Evolutionary conservation across 1,284 basidiomycete genomes (phyloP).

Genomic region (Malassezia restricta): DNA sequence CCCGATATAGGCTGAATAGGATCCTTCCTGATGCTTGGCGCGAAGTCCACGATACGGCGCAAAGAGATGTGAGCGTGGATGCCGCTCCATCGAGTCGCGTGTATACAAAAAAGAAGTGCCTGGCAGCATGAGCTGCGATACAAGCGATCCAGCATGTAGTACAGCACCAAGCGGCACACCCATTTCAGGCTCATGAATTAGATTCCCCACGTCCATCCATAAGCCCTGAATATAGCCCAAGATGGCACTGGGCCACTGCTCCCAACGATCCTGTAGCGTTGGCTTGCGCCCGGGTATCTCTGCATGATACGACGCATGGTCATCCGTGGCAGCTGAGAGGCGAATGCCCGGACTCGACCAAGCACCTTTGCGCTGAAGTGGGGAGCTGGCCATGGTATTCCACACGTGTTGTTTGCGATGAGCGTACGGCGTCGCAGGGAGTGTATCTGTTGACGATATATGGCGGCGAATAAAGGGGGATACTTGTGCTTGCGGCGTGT

Average conservation of each 20-base stretch:
- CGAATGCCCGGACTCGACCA: not conserved
- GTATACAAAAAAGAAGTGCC: conserved; percentile 5
- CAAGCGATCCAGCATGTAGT: conserved; percentile 6
- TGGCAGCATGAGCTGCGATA: conserved; percentile 11
- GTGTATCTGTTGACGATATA: too few relatives aligned
- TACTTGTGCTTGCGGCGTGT: too few relatives aligned
- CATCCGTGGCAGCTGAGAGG: too few relatives aligned
- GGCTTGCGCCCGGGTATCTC: not conserved
- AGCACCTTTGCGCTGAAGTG: conserved; percentile 12
- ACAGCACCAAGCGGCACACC: conserved; percentile 5
- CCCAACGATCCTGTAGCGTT: not conserved
- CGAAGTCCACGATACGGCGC: not conserved
- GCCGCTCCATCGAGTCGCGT: not conserved
- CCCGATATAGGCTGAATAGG: conserved; percentile 6
- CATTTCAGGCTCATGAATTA: conserved; percentile 2
- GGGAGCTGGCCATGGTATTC: not conserved
- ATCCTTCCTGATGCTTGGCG: not conserved
- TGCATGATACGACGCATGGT: not conserved
- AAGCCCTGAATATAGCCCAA: not conserved
- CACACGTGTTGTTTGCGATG: too few relatives aligned
- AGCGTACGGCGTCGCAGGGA: too few relatives aligned
- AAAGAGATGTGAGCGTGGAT: conserved; percentile 4
- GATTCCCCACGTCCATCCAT: conserved; percentile 10
- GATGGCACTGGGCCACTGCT: not conserved
- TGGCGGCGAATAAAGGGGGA: too few relatives aligned